Percentiles rank a stretch among this genome's conserved stretches.
These are phyloP conservation scores for Abrus precatorius DNA, from an alignment of 306 rosid genomes.

Conservation along the genomic window DNA sequence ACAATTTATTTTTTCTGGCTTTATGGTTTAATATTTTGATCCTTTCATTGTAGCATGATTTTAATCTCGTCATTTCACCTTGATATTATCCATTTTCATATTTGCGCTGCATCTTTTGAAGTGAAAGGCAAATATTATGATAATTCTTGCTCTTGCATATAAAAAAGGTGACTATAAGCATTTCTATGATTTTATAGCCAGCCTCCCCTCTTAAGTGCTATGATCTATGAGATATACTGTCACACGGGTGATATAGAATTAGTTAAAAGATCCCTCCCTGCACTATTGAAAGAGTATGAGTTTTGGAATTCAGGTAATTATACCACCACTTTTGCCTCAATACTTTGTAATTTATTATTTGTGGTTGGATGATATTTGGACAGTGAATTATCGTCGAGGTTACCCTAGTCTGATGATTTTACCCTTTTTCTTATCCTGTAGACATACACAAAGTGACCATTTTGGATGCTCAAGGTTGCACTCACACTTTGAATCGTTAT, in stretches of 20 bases:
- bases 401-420: constrained; percentile 21
- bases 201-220: constrained; percentile 95
- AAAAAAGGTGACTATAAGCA: constrained; percentile 26
- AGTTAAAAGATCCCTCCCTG: constrained; percentile 75
- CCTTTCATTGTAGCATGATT: constrained; percentile 12
- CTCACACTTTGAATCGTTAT: constrained; percentile 73
- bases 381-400: constrained; percentile 24
- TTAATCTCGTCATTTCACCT: not conserved
- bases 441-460: constrained; percentile 78
- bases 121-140: not conserved
- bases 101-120: not conserved
- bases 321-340: constrained; percentile 30
- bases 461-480: constrained; percentile 63
- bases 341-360: constrained; percentile 5
- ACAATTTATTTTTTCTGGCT: not conserved
- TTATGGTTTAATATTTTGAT: constrained; percentile 25
- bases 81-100: constrained; percentile 14
- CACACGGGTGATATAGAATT: constrained; percentile 72
- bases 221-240: constrained; percentile 77
- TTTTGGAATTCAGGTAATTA: constrained; percentile 93
- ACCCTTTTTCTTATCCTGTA: constrained; percentile 46
- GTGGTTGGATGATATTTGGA: constrained; percentile 28
- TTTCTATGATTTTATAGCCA: constrained; percentile 69
- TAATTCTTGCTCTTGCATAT: constrained; percentile 31
- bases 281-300: constrained; percentile 77